phyloP scores from a whole-genome alignment of 495 filamentous ascomycete genomes.

The Platismatia glauca region DNA sequence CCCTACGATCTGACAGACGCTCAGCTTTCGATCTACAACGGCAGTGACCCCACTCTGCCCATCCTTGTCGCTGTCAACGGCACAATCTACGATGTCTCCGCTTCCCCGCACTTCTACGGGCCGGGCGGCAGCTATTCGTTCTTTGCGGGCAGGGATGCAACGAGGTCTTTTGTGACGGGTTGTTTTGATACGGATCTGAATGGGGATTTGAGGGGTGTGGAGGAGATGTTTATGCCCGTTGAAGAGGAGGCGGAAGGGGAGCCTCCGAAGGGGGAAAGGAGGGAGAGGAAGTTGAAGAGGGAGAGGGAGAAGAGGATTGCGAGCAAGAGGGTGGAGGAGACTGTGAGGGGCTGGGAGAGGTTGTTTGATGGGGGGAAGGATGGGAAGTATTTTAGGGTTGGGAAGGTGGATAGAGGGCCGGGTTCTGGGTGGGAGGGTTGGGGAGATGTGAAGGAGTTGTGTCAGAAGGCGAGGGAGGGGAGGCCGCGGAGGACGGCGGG shows the following conservation, averaged over 20 bases:
- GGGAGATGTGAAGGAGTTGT: conserved; percentile 33
- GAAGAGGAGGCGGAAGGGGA: conserved; percentile 42
- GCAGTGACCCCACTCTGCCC: conserved; percentile 61
- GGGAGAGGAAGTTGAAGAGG: conserved; percentile 36
- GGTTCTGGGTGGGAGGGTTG: conserved; percentile 27
- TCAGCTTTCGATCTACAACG: conserved; percentile 69
- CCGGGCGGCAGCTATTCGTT: conserved; percentile 81
- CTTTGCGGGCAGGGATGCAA: conserved; percentile 81
- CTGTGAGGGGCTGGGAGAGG: conserved; percentile 40
- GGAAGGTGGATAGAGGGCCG: conserved; percentile 42
- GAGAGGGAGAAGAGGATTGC: conserved; percentile 41
- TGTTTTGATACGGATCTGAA: conserved; percentile 78
- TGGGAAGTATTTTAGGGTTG: conserved; percentile 66
- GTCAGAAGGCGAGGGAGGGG: conserved; percentile 25
- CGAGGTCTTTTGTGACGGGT: conserved; percentile 89
- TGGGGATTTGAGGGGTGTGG: conserved; percentile 72
- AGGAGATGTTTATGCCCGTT: conserved; percentile 77
- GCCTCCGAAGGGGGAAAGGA: conserved; percentile 41
- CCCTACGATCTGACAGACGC: conserved; percentile 56
- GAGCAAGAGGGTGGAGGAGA: conserved; percentile 34
- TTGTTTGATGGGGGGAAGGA: conserved; percentile 63
- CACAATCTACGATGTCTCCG: conserved; percentile 85
- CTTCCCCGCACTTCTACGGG: conserved; percentile 68
- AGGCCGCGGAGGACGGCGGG: conserved; percentile 21
- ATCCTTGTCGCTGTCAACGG: conserved; percentile 92